Conservation (phyloP, 495 filamentous ascomycete species). For the Apiosordaria backusii region DNA sequence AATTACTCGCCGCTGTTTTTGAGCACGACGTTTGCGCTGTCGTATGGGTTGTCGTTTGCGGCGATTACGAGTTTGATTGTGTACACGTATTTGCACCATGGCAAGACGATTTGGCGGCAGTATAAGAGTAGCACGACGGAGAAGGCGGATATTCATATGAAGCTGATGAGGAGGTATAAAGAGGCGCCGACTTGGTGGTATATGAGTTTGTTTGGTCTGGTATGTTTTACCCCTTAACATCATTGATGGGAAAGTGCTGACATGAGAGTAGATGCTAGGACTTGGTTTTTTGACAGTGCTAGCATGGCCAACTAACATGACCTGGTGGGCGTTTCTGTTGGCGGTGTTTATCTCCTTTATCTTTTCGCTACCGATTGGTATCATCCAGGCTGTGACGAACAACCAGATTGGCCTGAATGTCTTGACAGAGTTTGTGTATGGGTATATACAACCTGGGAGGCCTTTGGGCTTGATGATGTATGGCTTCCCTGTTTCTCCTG, state of each 20-base stretch:
- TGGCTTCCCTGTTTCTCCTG: slow-evolving; percentile 6
- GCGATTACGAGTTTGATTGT: slow-evolving; percentile 64
- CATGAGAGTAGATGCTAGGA: slow-evolving; percentile 52
- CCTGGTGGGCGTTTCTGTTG: slow-evolving; percentile 66
- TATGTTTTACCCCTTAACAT: slow-evolving; percentile 19
- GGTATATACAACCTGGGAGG: slow-evolving; percentile 65
- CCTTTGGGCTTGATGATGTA: slow-evolving; percentile 66
- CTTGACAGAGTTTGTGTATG: slow-evolving; percentile 67
- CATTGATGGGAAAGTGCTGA: slow-evolving; percentile 26
- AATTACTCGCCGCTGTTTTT: slow-evolving; percentile 62
- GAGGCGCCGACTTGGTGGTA: slow-evolving; percentile 59
- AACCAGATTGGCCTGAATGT: slow-evolving; percentile 67
- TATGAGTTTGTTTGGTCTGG: slow-evolving; percentile 44
- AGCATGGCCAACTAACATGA: slow-evolving; percentile 61
- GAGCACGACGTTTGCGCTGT: slow-evolving; percentile 59
- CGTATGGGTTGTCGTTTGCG: slow-evolving; percentile 69
- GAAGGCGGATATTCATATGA: slow-evolving; percentile 59
- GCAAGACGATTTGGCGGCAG: slow-evolving; percentile 57
- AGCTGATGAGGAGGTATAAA: slow-evolving; percentile 57
- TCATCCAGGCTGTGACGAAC: slow-evolving; percentile 64
- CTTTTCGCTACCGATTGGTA: slow-evolving; percentile 55
- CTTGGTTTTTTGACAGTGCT: slow-evolving; percentile 61
- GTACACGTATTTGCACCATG: slow-evolving; percentile 62
- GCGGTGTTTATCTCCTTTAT: slow-evolving; percentile 56
- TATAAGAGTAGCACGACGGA: slow-evolving; percentile 57